Evolutionary conservation across 768 basidiomycete species (phyloP).

Genomic region (Tremella yokohamensis): DNA sequence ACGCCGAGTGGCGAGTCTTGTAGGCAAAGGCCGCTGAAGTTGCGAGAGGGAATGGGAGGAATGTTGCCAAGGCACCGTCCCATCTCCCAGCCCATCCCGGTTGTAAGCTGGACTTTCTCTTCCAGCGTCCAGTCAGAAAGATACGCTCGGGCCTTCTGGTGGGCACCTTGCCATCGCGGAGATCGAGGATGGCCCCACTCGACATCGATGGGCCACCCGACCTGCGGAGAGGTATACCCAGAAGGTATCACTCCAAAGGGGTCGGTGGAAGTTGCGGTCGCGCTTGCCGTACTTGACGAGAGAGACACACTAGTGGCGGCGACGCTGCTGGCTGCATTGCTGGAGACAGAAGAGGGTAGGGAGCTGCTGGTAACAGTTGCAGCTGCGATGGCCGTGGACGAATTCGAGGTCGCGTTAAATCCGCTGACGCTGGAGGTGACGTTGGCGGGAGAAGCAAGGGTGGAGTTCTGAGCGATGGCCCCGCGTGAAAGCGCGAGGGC

Average conservation of each 20-base stretch:
- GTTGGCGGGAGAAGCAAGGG: background rate
- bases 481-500: no score
- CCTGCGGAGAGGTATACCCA: conserved; percentile 19
- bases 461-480: background rate
- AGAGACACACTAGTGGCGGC: background rate
- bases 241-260: conserved; percentile 14
- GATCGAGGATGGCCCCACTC: conserved; percentile 6
- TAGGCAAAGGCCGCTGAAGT: conserved; percentile 48
- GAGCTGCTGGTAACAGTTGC: conserved; percentile 7
- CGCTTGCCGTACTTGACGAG: conserved; percentile 11
- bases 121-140: conserved; percentile 58
- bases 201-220: conserved; percentile 16
- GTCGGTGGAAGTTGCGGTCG: conserved; percentile 5
- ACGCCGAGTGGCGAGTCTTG: conserved; percentile 68
- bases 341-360: background rate
- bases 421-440: background rate
- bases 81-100: conserved; percentile 53
- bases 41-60: conserved; percentile 28
- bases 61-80: conserved; percentile 49
- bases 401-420: background rate
- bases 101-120: conserved; percentile 61
- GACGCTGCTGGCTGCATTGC: conserved; percentile 1
- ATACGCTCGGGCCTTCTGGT: conserved; percentile 35
- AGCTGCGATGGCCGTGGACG: background rate
- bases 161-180: conserved; percentile 41